A percentile compares a stretch with the other conserved stretches of the same genome.
Conservation (phyloP, 352 stramenopile species). For the Phytophthora sp. region DNA sequence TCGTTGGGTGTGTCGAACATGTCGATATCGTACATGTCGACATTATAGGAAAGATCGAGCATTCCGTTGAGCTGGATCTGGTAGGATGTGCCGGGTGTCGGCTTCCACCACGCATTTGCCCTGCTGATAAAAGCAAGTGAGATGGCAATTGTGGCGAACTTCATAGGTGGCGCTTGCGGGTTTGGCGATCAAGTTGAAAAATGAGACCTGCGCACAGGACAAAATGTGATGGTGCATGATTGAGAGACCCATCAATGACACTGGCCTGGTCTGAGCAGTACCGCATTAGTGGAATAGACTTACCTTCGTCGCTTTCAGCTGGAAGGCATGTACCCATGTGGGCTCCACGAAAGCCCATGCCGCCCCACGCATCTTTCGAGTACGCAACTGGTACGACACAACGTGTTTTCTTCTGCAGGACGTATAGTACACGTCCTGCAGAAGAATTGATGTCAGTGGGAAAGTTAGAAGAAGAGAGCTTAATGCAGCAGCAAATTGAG, state of each 20-base stretch:
- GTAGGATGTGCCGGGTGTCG: slow-evolving; percentile 43
- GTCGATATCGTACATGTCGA: slow-evolving; percentile 47
- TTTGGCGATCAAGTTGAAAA: slow-evolving; percentile 6
- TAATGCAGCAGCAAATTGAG: too few relatives aligned
- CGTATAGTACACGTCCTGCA: too few relatives aligned
- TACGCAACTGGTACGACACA: neutral
- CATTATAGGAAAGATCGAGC: slow-evolving; percentile 37
- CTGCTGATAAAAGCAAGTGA: neutral
- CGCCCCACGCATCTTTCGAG: neutral
- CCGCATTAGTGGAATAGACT: slow-evolving; percentile 7
- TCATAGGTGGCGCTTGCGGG: slow-evolving; percentile 2
- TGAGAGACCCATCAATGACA: neutral
- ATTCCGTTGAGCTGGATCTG: slow-evolving; percentile 44
- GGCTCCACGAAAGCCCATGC: neutral
- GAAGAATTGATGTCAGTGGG: too few relatives aligned
- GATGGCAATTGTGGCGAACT: slow-evolving; percentile 1
- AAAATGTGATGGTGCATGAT: neutral
- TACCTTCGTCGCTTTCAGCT: slow-evolving; percentile 16
- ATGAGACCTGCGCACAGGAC: too few relatives aligned
- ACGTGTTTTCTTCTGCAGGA: too few relatives aligned
- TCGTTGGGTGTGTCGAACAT: slow-evolving; percentile 40
- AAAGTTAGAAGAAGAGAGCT: too few relatives aligned
- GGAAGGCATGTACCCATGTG: slow-evolving; percentile 5
- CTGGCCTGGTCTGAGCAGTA: slow-evolving; percentile 5
- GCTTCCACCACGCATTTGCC: slow-evolving; percentile 36